Evolutionary conservation across 2,329 filamentous ascomycete genomes (phyloP), one percentile per base, ranked within the genome.

Genomic region (Fusarium nodosum): DNA sequence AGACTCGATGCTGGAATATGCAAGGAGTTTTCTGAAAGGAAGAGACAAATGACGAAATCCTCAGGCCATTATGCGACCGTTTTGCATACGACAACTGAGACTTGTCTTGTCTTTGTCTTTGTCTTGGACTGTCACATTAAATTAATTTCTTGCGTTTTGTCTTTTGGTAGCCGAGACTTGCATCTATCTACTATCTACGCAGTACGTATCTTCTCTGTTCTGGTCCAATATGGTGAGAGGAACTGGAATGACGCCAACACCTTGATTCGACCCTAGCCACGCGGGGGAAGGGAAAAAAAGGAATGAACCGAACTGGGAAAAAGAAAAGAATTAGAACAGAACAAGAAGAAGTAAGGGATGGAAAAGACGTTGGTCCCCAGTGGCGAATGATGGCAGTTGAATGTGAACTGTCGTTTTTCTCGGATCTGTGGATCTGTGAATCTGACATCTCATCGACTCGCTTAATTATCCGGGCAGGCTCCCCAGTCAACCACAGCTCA

Each of bases 141-240:
- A 22, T 39, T 5, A 22, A 39, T 39, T 13, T 6, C 3, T 39
- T 61, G 18, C 20, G 28, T 42, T 44, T 55, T 60, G 56, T 39
- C 18, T 38, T 48, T 69, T 15, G 30, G 9, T n/a, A 55, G 36
- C 54, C 63, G 66, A 70, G 66, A 70, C 67, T 70, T 67, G 66
- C 66, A 50, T 67, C 39, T 44, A 31, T 34, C 15, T n/a, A 18
- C 16, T 39, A 31, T 34, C 15, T 36, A 18, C 33, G 3, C 28
- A 18, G 12, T 18, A 11, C 22, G 20, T 24, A 30, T 30, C 9
- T 30, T 22, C 28, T 24, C 15, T 44, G 15, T 3, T 34, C 30
- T 38, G 36, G 24, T 24, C 4, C 24, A 24, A 24, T 5, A 24
- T 24, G 24, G 15, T 47, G 9, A 15, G 46, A 24, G 5, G 12